Evolutionary conservation across 371 early-diverging fungal genomes (phyloP), one percentile per base, ranked within the genome.

Genomic region (Circinella umbellata): DNA sequence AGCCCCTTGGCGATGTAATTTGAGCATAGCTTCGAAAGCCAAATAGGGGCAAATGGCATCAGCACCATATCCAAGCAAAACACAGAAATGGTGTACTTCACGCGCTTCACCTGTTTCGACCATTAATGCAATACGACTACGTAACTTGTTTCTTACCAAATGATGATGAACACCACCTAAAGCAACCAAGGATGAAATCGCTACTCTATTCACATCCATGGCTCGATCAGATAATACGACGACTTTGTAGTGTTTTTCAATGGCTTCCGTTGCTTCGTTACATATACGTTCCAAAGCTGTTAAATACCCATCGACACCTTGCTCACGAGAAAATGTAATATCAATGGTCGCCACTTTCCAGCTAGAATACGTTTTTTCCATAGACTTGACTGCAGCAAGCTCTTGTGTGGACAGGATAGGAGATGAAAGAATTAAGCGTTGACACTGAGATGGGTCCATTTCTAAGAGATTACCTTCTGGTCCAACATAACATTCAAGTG

Each of bases 21-120:
- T 96, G 72, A 90, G 76, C 81, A 97, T 91, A 35, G 93, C 86
- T 78, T 97, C 96, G 70, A 92, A 87, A 34, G 94, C 93, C 59
- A 97, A 83, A 76, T 96, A 97, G 57, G 98, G 98, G 83, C 94
- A 96, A 77, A 98, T 88, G 42, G 95, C 97, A 81, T 98, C 99
- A 42, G 95, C 97, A 82, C 99, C 99, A 73, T 97, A 97, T 61
- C 98, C 98, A n/a, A 98, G 82, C 57, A 98, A 84, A 5, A 95
- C 96, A 81, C 97, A 97, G 73, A 95, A 91, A 67, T 98, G 99
- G 79, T 98, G 99, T 5, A 96, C 96, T 77, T 98, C 97, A 69
- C 97, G 89, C 3, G 96, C 98, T 85, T 98, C 99, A 35, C 92
- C 97, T 17, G 96, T 94, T 77, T 97, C 97, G 38, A 95, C 91